Percentiles rank a stretch among this genome's conserved stretches.
Conservation (phyloP, 2,329 filamentous ascomycete genomes). For the Penicillium sp. region DNA sequence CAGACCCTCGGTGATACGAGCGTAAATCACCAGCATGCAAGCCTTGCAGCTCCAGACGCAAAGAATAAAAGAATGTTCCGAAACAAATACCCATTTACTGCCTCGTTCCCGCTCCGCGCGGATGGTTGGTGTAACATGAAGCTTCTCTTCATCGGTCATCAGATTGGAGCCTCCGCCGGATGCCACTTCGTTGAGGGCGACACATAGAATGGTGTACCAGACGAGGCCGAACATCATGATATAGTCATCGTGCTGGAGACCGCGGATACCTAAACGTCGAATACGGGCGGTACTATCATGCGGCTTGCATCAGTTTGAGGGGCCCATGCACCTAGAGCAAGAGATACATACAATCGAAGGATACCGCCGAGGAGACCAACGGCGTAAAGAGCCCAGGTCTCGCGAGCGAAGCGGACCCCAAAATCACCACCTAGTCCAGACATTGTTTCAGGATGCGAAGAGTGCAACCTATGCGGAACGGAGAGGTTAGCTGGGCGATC, state of each 20-base stretch:
- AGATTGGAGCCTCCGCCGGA: conserved; percentile 59
- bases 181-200: conserved; percentile 55
- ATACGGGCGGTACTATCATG: conserved; percentile 36
- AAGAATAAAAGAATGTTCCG: conserved; percentile 62
- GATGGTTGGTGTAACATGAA: conserved; percentile 46
- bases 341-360: conserved; percentile 42
- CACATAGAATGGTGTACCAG: conserved; percentile 56
- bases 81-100: conserved; percentile 62
- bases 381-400: conserved; percentile 44
- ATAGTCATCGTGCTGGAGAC: conserved; percentile 56
- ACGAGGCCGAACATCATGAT: conserved; percentile 56
- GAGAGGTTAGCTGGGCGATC: conserved; percentile 5
- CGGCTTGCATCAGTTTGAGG: background rate
- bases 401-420: conserved; percentile 28
- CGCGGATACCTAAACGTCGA: conserved; percentile 46
- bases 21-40: conserved; percentile 55
- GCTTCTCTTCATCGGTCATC: conserved; percentile 50
- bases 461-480: conserved; percentile 5
- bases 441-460: conserved; percentile 27
- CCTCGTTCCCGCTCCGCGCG: conserved; percentile 48
- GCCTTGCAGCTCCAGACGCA: conserved; percentile 52
- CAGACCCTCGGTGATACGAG: conserved; percentile 48
- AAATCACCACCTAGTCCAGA: conserved; percentile 30
- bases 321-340: background rate
- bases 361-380: conserved; percentile 38